phyloP scores from a whole-genome alignment of 2,329 filamentous ascomycete species.

The Aspergillus fischeri region DNA sequence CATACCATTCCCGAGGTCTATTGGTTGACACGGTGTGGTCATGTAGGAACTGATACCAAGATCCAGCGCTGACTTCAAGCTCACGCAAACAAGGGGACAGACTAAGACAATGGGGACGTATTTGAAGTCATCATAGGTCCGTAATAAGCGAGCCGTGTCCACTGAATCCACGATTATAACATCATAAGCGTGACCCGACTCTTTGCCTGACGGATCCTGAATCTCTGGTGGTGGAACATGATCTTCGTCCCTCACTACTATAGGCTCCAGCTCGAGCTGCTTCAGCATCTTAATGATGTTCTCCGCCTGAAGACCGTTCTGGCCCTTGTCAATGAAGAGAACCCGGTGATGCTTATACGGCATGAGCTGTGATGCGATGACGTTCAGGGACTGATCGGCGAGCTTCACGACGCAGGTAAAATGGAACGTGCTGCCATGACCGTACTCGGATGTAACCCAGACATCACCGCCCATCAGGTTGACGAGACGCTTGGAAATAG shows the following conservation, averaged over 20 bases:
- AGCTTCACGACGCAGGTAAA: constrained; percentile 91
- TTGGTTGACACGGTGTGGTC: constrained; percentile 91
- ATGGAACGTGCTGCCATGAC: constrained; percentile 89
- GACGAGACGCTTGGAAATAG: constrained; percentile 91
- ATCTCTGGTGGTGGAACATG: constrained; percentile 57
- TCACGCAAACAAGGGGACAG: constrained; percentile 84
- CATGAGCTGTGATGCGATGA: constrained; percentile 70
- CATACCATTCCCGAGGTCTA: constrained; percentile 93
- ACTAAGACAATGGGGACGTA: constrained; percentile 94
- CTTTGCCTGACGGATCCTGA: constrained; percentile 47
- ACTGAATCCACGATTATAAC: constrained; percentile 95
- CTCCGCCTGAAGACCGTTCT: constrained; percentile 62
- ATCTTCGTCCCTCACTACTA: constrained; percentile 75
- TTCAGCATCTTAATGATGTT: constrained; percentile 75
- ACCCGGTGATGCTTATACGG: constrained; percentile 93
- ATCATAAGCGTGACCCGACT: constrained; percentile 67
- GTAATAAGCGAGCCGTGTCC: constrained; percentile 77
- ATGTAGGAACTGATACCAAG: constrained; percentile 98
- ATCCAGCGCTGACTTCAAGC: constrained; percentile 87
- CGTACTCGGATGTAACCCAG: constrained; percentile 91
- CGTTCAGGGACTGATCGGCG: constrained; percentile 70
- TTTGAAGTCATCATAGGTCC: constrained; percentile 91
- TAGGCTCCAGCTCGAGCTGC: constrained; percentile 72
- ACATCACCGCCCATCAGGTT: constrained; percentile 95
- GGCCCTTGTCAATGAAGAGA: constrained; percentile 88